Percentiles rank a stretch among this genome's conserved stretches.
Conservation (phyloP, 2,329 filamentous ascomycete genomes). For the Harringtonia lauricola region DNA sequence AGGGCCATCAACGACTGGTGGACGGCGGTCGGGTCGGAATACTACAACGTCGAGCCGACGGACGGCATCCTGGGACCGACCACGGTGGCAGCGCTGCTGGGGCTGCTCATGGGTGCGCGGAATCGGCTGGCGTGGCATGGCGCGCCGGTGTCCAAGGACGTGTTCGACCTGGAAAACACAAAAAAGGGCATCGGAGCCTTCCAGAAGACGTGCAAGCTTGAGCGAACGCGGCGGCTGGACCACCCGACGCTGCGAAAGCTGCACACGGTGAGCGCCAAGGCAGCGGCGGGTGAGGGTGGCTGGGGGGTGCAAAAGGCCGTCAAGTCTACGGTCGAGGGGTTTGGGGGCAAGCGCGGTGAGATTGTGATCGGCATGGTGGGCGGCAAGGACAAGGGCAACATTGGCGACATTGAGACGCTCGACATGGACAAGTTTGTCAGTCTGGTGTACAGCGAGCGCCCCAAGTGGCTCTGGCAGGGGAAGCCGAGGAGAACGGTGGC, state of each 20-base stretch:
- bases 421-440: slow-evolving; percentile 78
- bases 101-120: slow-evolving; percentile 78
- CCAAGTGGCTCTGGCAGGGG: slow-evolving; percentile 92
- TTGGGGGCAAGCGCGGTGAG: slow-evolving; percentile 87
- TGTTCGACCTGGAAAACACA: slow-evolving; percentile 73
- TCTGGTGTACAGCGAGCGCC: slow-evolving; percentile 66
- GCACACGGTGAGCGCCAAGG: slow-evolving; percentile 78
- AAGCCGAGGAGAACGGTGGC: slow-evolving; percentile 60
- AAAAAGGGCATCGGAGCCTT: slow-evolving; percentile 81
- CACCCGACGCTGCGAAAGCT: slow-evolving; percentile 71
- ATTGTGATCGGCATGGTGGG: slow-evolving; percentile 93
- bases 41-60: slow-evolving; percentile 84
- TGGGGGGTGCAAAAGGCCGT: slow-evolving; percentile 92
- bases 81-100: slow-evolving; percentile 78
- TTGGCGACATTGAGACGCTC: slow-evolving; percentile 84
- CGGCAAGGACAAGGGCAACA: slow-evolving; percentile 74
- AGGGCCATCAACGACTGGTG: slow-evolving; percentile 89
- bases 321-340: slow-evolving; percentile 87
- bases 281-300: slow-evolving; percentile 73
- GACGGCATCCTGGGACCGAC: slow-evolving; percentile 90
- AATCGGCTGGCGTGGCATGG: slow-evolving; percentile 81
- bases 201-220: slow-evolving; percentile 78
- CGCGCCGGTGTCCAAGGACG: slow-evolving; percentile 78
- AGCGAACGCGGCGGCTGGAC: slow-evolving; percentile 69
- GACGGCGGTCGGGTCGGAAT: slow-evolving; percentile 83